phyloP scores from a whole-genome alignment of 768 basidiomycete genomes.

The Tephrocybe sp. region DNA sequence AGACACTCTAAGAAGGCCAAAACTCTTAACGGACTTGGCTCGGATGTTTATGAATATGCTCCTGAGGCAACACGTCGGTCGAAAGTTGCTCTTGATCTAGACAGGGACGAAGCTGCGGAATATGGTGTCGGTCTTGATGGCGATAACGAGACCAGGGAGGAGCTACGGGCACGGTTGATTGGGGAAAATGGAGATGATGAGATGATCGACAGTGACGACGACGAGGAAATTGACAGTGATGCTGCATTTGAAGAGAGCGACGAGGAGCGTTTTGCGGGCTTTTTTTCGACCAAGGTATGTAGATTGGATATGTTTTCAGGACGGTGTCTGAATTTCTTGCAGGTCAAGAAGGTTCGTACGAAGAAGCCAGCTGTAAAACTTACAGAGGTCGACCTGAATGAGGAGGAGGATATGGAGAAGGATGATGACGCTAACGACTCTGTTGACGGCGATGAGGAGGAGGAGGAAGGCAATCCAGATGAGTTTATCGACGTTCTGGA shows the following conservation, averaged over 20 bases:
- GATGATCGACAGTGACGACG: slow-evolving; percentile 64
- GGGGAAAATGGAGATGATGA: slow-evolving; percentile 54
- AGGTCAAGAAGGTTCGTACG: slow-evolving; percentile 23
- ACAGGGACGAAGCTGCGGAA: slow-evolving; percentile 51
- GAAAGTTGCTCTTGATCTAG: slow-evolving; percentile 53
- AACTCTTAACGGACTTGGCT: slow-evolving; percentile 25
- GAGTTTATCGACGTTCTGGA: slow-evolving; percentile 68
- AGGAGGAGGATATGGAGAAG: slow-evolving; percentile 42
- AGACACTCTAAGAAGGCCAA: slow-evolving; percentile 47
- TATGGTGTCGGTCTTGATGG: slow-evolving; percentile 43
- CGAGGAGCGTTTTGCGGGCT: slow-evolving; percentile 74
- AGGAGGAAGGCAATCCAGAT: slow-evolving; percentile 45
- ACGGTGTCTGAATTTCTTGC: neutral
- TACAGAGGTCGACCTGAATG: slow-evolving; percentile 66
- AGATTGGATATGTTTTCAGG: neutral
- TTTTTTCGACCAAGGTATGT: slow-evolving; percentile 48
- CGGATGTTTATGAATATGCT: slow-evolving; percentile 68
- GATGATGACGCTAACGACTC: slow-evolving; percentile 40
- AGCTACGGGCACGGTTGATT: slow-evolving; percentile 45
- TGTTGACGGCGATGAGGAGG: slow-evolving; percentile 41
- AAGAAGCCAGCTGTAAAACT: slow-evolving; percentile 38
- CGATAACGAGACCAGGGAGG: slow-evolving; percentile 39
- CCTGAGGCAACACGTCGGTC: slow-evolving; percentile 50
- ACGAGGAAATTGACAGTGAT: slow-evolving; percentile 87
- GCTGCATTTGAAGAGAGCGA: slow-evolving; percentile 83